Evolutionary conservation across 208 protist species (phyloP), one percentile per base, ranked within the genome.

Genomic region (Leishmania braziliensis): DNA sequence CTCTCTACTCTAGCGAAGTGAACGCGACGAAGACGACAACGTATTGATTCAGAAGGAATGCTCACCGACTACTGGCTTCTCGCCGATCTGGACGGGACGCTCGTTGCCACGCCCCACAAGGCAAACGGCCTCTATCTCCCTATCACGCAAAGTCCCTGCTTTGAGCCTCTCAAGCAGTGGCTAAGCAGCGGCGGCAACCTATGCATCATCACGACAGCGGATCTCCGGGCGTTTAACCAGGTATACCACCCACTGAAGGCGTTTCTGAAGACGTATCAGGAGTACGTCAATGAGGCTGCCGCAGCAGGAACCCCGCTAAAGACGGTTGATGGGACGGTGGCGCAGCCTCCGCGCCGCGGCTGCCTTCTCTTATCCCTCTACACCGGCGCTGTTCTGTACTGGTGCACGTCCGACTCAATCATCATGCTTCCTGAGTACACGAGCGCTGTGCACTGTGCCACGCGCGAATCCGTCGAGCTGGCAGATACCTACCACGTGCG

Each of bases 91-190:
- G 94, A 97, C 56, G 94, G 94, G 33, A 97, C 94, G 29, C 86
- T 97, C 26, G 89, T 96, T 56, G 88, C 90, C 23, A 97, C 94
- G 2, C 94, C 94, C 12, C 92, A 96, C 86, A 97, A 96, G 76
- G 94, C 94, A 3, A 70, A 92, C n/a, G 94, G 94, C 26, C 79
- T 81, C 46, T 97, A 96, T 78, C 78, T 93, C 3, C 82, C 91
- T 54, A 84, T 97, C 68, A 86, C 84, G 8, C 66, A 83, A 39
- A 95, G 92, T 78, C 90, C 91, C 1, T 97, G 92, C 79, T 90
- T 86, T 60, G 60, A 81, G 53, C 86, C 84, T 2, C 36, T 97
- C 16, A 78, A 80, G 48, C 87, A 89, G 8, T 97, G 94, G 93
- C 83, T 97, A 12, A 39, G 81, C 18, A 89, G 90, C 23, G 92